Base-by-base conservation (phyloP, 192 early-diverging fungal species). In the Backusella parvicylindrica region DNA sequence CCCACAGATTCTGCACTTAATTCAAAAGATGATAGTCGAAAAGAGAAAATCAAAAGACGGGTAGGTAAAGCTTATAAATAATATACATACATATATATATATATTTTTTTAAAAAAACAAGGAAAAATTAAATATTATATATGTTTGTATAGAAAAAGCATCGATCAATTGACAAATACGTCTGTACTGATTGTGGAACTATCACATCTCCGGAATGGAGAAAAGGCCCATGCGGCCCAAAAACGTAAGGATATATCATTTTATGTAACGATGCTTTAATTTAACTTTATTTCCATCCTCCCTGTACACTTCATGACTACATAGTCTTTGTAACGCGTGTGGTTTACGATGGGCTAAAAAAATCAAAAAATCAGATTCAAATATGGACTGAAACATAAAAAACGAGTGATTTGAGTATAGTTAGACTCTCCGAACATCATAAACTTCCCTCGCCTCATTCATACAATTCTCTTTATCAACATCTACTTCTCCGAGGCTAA, bases 171-270 rank as follows among this genome's bases (percentile, higher is more conserved):
- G 75, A 85, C 64, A 80, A 86, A 47, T 77, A 84, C 71, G 75
- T 84, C 6, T 86, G 84, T 71, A 80, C 80, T 21, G 84, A 86
- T 74, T 86, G 84, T 77, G 84, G 83, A 36, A 82, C 83, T 18
- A 77, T 78, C 5, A 64, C 79, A 68, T 84, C 83, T 18, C 84
- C 84, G 1, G 84, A 86, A 80, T 86, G 84, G 82, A 71, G 82
- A 53, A 80, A 78, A 77, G 84, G 83, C 16, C 83, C 83, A n/a
- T 65, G 65, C 41, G 83, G 83, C 3, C 74, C 83, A 36, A 84
- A 84, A 70, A 84, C 80, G 83, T 84, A 79, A 56, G 79, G 77
- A 36, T 28, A 40, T 37, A 35, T 28, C 12, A 21, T 33, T n/a
- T 26, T 40, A 33, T 31, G 15, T 21, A 21, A 63, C 28, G n/a